Conservation (phyloP, 345 rosid genomes). For the Carallia brachiata region DNA sequence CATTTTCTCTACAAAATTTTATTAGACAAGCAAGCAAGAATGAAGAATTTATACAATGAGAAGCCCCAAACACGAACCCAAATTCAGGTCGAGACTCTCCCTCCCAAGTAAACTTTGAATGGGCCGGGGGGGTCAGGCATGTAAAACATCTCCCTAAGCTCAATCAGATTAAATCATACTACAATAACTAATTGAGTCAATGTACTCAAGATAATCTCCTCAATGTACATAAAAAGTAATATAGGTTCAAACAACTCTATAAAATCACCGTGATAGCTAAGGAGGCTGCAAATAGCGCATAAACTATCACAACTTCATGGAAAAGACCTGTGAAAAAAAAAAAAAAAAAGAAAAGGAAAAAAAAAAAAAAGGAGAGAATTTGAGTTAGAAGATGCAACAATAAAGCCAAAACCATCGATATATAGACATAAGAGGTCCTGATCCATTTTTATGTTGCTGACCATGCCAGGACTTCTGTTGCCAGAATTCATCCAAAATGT, state of each 20-base stretch:
- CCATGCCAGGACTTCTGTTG: background rate
- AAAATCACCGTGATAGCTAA: slow-evolving; percentile 35
- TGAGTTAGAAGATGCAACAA: slow-evolving; percentile 1
- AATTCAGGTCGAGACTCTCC: slow-evolving; percentile 13
- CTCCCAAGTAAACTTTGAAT: slow-evolving; percentile 5
- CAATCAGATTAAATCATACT: slow-evolving; percentile 19
- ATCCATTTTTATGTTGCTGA: background rate
- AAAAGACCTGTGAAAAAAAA: slow-evolving; percentile 48
- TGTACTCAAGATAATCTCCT: background rate
- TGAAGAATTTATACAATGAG: slow-evolving; percentile 39
- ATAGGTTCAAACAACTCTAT: slow-evolving; percentile 18
- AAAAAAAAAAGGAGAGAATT: too few relatives aligned
- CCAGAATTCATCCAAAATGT: too few relatives aligned
- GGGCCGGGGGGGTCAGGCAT: background rate
- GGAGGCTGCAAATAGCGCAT: slow-evolving; percentile 30
- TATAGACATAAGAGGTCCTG: background rate
- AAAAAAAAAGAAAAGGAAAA: background rate
- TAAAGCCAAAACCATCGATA: background rate
- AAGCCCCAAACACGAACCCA: slow-evolving; percentile 9
- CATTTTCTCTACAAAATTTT: slow-evolving; percentile 11
- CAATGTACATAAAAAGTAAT: slow-evolving; percentile 4
- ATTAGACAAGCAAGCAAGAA: slow-evolving; percentile 43
- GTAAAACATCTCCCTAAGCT: slow-evolving; percentile 4
- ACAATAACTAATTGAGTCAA: slow-evolving; percentile 1
- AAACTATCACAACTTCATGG: slow-evolving; percentile 27